Conservation (phyloP, 1,284 basidiomycete genomes). For the Vanrija sp. region DNA sequence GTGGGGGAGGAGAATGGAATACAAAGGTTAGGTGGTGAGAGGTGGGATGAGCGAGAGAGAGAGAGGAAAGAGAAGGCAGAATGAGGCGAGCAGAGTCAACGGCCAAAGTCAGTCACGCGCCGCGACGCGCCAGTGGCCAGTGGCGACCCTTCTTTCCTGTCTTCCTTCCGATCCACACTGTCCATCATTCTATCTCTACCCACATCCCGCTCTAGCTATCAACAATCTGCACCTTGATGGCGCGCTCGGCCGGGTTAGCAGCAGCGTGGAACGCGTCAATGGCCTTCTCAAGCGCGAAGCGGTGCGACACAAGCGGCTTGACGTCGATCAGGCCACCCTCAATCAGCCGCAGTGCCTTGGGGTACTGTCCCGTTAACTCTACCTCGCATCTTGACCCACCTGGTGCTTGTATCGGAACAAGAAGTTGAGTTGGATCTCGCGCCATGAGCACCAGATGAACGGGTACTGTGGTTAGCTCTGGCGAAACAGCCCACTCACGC, state of each 20-base stretch:
- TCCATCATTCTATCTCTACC: not conserved
- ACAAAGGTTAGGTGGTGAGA: too few species aligned
- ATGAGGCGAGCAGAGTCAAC: too few species aligned
- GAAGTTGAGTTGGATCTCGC: constrained; percentile 55
- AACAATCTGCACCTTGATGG: constrained; percentile 27
- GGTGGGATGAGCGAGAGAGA: too few species aligned
- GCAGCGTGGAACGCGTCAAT: constrained; percentile 63
- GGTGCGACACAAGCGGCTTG: constrained; percentile 78
- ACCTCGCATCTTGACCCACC: constrained; percentile 14
- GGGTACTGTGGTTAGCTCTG: constrained; percentile 38
- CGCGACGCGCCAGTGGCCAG: too few species aligned
- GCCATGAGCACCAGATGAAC: constrained; percentile 52
- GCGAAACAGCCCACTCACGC: too few species aligned
- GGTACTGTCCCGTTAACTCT: constrained; percentile 51
- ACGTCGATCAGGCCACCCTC: constrained; percentile 70
- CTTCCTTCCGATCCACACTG: too few species aligned
- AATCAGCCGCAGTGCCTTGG: constrained; percentile 70
- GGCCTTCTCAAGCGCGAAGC: constrained; percentile 66
- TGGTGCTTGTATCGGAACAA: constrained; percentile 51
- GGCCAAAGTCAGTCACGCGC: too few species aligned
- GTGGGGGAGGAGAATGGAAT: too few species aligned
- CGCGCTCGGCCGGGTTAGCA: constrained; percentile 18
- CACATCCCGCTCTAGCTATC: not conserved
- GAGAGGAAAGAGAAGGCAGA: too few species aligned
- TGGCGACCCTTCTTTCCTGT: too few species aligned